These are phyloP conservation scores for Aspergillus olivimuriae DNA, from an alignment of 495 filamentous ascomycete genomes.

Conservation along the genomic window DNA sequence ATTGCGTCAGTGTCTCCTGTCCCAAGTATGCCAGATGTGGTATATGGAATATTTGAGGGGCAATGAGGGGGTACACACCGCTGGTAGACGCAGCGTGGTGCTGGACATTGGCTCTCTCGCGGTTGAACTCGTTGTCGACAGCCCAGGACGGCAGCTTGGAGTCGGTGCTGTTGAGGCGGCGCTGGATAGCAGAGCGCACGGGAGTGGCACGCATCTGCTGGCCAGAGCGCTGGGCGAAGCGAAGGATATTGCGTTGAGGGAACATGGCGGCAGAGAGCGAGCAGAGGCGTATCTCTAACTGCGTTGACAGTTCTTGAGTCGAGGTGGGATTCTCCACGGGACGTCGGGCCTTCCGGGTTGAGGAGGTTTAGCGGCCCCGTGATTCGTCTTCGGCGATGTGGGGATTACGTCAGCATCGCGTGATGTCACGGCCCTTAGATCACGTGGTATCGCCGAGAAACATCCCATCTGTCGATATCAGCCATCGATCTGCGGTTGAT, in stretches of 20 bases:
- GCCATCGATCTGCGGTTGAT: no score
- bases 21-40: no score
- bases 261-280: slow-evolving; percentile 46
- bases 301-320: slow-evolving; percentile 11
- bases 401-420: slow-evolving; percentile 35
- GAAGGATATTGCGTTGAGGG: slow-evolving; percentile 54
- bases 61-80: slow-evolving; percentile 47
- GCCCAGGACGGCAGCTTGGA: slow-evolving; percentile 38
- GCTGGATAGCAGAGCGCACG: slow-evolving; percentile 54
- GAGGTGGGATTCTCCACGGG: slow-evolving; percentile 20
- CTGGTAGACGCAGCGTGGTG: slow-evolving; percentile 74
- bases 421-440: slow-evolving; percentile 28
- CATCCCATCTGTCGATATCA: no score
- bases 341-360: slow-evolving; percentile 27
- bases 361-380: slow-evolving; percentile 39
- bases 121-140: slow-evolving; percentile 79
- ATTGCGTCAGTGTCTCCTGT: slow-evolving; percentile 28
- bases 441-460: no score
- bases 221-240: slow-evolving; percentile 51
- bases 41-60: not conserved
- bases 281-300: slow-evolving; percentile 12
- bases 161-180: slow-evolving; percentile 60
- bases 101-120: slow-evolving; percentile 77
- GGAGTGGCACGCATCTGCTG: slow-evolving; percentile 49
- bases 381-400: slow-evolving; percentile 24